phyloP scores from a whole-genome alignment of 1,284 basidiomycete genomes.

The Rhizoctonia solani region DNA sequence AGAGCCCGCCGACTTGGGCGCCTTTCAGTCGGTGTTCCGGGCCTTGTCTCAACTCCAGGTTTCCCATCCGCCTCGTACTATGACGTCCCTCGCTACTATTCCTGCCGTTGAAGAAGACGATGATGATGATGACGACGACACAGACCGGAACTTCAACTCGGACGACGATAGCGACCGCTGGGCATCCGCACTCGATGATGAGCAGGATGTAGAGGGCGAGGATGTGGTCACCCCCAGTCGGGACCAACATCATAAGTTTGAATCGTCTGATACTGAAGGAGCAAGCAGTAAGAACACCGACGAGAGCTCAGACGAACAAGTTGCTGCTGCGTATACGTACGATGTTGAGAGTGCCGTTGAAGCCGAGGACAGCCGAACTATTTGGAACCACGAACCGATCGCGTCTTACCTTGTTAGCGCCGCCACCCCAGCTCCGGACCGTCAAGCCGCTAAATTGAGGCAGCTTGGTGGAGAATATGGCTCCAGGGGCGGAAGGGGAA shows the following conservation, averaged over 20 bases:
- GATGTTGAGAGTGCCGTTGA: constrained; percentile 43
- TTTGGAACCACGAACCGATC: constrained; percentile 66
- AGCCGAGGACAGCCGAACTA: constrained; percentile 52
- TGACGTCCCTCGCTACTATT: constrained; percentile 7
- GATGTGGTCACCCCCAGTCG: constrained; percentile 26
- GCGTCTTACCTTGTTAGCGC: constrained; percentile 56
- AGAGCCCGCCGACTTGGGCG: constrained; percentile 76
- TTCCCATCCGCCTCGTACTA: constrained; percentile 43
- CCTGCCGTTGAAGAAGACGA: constrained; percentile 1
- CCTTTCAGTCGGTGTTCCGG: constrained; percentile 70
- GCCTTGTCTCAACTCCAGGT: constrained; percentile 64
- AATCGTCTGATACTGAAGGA: constrained; percentile 12
- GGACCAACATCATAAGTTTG: constrained; percentile 7
- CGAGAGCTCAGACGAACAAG: background rate
- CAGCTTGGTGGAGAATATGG: constrained; percentile 37
- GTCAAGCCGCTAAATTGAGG: constrained; percentile 42
- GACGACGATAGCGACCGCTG: background rate
- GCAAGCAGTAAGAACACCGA: constrained; percentile 11
- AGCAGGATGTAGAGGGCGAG: too few species aligned
- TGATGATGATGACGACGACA: constrained; percentile 35
- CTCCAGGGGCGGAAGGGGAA: constrained; percentile 43
- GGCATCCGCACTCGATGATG: background rate
- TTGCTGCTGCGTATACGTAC: background rate
- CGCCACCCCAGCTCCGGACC: constrained; percentile 40
- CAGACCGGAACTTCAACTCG: background rate